phyloP scores from a whole-genome alignment of 495 filamentous ascomycete genomes.

The Xylaria scruposa region DNA sequence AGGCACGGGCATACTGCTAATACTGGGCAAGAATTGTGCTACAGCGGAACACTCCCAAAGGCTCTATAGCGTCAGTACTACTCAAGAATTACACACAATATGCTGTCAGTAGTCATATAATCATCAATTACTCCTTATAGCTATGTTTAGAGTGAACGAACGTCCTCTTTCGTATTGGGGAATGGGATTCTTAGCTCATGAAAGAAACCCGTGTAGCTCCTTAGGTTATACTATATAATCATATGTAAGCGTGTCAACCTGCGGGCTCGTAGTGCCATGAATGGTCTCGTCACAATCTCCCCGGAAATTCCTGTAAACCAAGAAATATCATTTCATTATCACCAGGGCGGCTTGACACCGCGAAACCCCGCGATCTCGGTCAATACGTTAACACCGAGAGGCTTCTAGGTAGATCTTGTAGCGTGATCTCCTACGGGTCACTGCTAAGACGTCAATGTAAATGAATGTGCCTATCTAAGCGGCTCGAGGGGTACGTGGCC shows the following conservation, averaged over 20 bases:
- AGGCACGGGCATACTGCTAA: neutral
- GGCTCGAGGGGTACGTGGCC: neutral
- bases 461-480: neutral
- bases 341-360: neutral
- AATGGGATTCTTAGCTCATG: neutral
- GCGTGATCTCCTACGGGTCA: neutral
- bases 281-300: neutral
- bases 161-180: no score
- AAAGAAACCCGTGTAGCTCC: neutral
- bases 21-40: neutral
- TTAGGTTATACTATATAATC: neutral
- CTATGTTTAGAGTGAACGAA: neutral
- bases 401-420: neutral
- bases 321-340: neutral
- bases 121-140: neutral
- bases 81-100: neutral
- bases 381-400: neutral
- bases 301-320: neutral
- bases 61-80: no score
- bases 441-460: neutral
- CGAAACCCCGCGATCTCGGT: neutral
- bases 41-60: neutral
- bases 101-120: neutral
- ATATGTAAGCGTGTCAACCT: neutral
- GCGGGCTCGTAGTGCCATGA: neutral